A percentile compares a stretch with the other conserved stretches of the same genome.
phyloP scores from a whole-genome alignment of 2,329 filamentous ascomycete species.

The Colletotrichum orchidophilum region DNA sequence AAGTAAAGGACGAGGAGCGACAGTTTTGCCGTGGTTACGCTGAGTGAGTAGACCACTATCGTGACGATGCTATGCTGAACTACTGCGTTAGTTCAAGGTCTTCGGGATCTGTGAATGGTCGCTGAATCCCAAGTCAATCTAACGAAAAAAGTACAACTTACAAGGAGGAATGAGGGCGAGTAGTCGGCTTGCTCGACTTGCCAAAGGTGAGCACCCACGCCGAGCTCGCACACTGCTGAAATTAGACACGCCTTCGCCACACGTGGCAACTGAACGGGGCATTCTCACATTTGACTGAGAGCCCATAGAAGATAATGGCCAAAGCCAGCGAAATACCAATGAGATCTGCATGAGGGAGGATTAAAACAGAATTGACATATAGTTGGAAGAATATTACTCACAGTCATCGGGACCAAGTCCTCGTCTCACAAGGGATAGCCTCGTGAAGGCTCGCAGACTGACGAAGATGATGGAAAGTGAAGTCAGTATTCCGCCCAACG shows the following conservation, averaged over 20 bases:
- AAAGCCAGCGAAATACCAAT: constrained; percentile 9
- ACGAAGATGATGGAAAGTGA: constrained; percentile 20
- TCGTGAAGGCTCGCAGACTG: constrained; percentile 6
- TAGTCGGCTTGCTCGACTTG: constrained; percentile 19
- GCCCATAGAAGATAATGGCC: constrained; percentile 4
- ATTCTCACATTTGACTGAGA: constrained; percentile 10
- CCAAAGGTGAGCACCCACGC: constrained; percentile 25
- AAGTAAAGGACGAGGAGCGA: constrained; percentile 31
- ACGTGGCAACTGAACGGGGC: neutral
- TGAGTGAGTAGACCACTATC: constrained; percentile 23
- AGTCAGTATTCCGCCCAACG: neutral
- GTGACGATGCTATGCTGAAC: neutral
- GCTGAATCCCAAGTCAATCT: neutral
- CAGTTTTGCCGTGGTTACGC: constrained; percentile 32
- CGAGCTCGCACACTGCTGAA: constrained; percentile 3
- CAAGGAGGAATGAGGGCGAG: constrained; percentile 11
- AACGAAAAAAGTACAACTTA: neutral
- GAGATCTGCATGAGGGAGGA: neutral
- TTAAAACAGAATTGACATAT: neutral
- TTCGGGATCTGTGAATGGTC: too few relatives aligned
- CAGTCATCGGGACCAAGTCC: constrained; percentile 21
- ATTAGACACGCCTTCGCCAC: neutral
- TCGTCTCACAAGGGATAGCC: constrained; percentile 12
- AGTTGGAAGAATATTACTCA: neutral
- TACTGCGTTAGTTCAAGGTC: neutral